Evolutionary conservation across 805 yeast species (phyloP).

Genomic region (Metahyphopichia silvanorum): DNA sequence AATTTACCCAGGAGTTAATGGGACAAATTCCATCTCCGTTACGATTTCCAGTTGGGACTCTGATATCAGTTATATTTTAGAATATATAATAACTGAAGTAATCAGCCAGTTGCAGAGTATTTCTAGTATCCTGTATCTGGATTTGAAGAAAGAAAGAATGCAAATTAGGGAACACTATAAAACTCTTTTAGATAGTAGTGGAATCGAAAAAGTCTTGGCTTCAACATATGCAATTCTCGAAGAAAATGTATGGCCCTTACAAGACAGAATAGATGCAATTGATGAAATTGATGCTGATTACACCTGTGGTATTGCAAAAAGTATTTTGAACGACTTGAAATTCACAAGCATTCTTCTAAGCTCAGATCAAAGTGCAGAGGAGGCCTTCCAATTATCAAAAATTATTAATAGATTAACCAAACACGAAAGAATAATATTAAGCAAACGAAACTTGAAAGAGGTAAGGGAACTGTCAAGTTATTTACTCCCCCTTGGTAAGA

Average conservation of each 20-base stretch:
- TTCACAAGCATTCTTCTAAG: constrained; percentile 44
- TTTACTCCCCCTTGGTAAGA: constrained; percentile 8
- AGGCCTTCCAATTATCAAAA: constrained; percentile 12
- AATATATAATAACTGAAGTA: constrained; percentile 28
- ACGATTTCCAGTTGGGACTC: constrained; percentile 51
- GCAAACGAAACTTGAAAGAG: background rate
- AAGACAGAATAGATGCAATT: constrained; percentile 53
- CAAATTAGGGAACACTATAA: constrained; percentile 46
- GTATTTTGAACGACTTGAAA: constrained; percentile 24
- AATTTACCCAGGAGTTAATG: constrained; percentile 50
- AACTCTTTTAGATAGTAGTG: constrained; percentile 37
- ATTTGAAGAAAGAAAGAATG: constrained; percentile 45
- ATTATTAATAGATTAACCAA: constrained; percentile 20
- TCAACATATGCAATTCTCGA: constrained; percentile 55
- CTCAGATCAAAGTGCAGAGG: constrained; percentile 40
- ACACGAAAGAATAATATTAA: constrained; percentile 13
- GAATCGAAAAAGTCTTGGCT: constrained; percentile 47
- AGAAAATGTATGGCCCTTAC: constrained; percentile 50
- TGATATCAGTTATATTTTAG: constrained; percentile 34
- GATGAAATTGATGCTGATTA: constrained; percentile 43
- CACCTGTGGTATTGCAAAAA: constrained; percentile 24
- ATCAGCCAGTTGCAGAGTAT: constrained; percentile 11
- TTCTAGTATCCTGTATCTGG: constrained; percentile 19
- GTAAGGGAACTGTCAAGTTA: constrained; percentile 35
- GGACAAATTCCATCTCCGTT: constrained; percentile 52